These are phyloP conservation scores for Penicillium sp. DNA, from an alignment of 2,329 filamentous ascomycete species.

Conservation along the genomic window DNA sequence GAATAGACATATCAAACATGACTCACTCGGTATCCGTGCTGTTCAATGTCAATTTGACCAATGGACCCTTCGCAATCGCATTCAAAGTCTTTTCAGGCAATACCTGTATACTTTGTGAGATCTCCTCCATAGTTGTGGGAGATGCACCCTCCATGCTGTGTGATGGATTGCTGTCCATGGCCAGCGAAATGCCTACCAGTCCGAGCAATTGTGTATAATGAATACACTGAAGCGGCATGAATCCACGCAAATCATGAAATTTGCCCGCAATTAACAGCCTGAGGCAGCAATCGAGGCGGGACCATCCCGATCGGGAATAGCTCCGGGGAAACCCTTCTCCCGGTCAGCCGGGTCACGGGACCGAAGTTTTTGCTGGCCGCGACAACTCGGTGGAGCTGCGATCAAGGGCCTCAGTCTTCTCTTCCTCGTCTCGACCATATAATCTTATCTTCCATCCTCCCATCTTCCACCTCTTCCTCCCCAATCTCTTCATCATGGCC, in stretches of 20 bases:
- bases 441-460: constrained; percentile 29
- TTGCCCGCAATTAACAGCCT: constrained; percentile 27
- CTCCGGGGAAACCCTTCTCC: constrained; percentile 30
- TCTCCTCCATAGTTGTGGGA: constrained; percentile 34
- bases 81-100: constrained; percentile 39
- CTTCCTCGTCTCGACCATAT: constrained; percentile 27
- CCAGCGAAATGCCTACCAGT: constrained; percentile 19
- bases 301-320: constrained; percentile 29
- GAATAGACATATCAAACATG: neutral
- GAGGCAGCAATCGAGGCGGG: constrained; percentile 28
- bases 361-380: constrained; percentile 45
- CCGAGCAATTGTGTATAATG: constrained; percentile 18
- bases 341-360: constrained; percentile 36
- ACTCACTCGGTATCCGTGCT: constrained; percentile 40
- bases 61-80: constrained; percentile 39
- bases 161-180: constrained; percentile 28
- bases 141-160: constrained; percentile 15
- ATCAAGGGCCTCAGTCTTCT: constrained; percentile 28
- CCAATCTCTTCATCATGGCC: constrained; percentile 49
- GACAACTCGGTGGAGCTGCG: constrained; percentile 28
- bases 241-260: neutral
- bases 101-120: constrained; percentile 39
- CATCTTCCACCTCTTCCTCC: neutral
- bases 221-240: neutral
- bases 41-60: constrained; percentile 37